Evolutionary conservation across 2,329 filamentous ascomycete genomes (phyloP).

Genomic region (Ophiostoma sp.): DNA sequence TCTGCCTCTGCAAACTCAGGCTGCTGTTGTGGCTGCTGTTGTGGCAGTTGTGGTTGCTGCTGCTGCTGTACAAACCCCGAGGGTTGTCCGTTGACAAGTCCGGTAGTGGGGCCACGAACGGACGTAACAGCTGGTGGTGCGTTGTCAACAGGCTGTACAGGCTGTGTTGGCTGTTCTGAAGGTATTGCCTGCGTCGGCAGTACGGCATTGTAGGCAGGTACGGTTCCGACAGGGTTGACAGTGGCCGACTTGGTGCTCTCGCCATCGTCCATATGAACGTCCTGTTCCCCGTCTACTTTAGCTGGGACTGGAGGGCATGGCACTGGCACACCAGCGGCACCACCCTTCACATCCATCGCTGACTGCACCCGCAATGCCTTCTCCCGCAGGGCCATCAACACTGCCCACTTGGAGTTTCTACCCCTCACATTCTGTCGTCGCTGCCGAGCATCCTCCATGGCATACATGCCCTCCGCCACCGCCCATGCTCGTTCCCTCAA

Average conservation of each 20-base stretch:
- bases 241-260: background rate
- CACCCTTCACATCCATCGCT: slow-evolving; percentile 17
- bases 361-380: slow-evolving; percentile 34
- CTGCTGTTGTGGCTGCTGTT: background rate
- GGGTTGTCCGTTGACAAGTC: background rate
- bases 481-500: slow-evolving; percentile 39
- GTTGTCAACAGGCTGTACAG: background rate
- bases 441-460: slow-evolving; percentile 24
- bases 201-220: background rate
- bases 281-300: background rate
- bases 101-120: background rate
- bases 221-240: background rate
- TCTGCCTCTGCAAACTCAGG: slow-evolving; percentile 13
- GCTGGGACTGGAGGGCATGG: background rate
- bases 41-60: background rate
- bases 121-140: background rate
- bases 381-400: slow-evolving; percentile 37
- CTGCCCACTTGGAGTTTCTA: slow-evolving; percentile 36
- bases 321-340: background rate
- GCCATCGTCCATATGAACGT: background rate
- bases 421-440: slow-evolving; percentile 22
- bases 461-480: slow-evolving; percentile 32
- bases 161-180: no score
- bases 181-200: background rate
- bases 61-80: background rate